Evolutionary conservation across 1,284 basidiomycete genomes (phyloP).

Genomic region (Ganoderma resinaceum): DNA sequence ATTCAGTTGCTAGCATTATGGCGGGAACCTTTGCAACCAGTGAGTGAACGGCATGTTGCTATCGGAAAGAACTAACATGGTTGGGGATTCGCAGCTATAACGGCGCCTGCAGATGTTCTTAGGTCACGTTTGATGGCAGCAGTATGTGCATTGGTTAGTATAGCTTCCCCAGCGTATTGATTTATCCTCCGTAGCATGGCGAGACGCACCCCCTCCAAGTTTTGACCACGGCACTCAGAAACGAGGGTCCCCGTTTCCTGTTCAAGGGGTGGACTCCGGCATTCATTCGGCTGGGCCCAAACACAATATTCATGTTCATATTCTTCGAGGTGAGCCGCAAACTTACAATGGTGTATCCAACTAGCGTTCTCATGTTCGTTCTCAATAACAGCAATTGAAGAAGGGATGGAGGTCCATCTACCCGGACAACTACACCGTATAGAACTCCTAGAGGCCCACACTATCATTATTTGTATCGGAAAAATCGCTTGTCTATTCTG

Average conservation of each 20-base stretch:
- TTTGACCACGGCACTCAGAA: slow-evolving; percentile 61
- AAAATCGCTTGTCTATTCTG: not conserved
- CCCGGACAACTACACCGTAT: slow-evolving; percentile 29
- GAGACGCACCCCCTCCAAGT: slow-evolving; percentile 56
- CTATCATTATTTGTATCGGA: slow-evolving; percentile 29
- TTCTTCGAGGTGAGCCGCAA: slow-evolving; percentile 74
- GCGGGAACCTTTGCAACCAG: slow-evolving; percentile 92
- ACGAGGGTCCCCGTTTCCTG: slow-evolving; percentile 84
- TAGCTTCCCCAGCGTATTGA: slow-evolving; percentile 4
- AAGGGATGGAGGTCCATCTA: slow-evolving; percentile 53
- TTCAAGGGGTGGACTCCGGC: slow-evolving; percentile 92
- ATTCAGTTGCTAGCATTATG: slow-evolving; percentile 66
- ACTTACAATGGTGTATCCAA: not conserved
- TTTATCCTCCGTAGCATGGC: slow-evolving; percentile 41
- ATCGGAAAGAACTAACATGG: slow-evolving; percentile 15
- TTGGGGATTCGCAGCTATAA: slow-evolving; percentile 63
- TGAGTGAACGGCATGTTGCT: slow-evolving; percentile 43
- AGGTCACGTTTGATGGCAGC: slow-evolving; percentile 81
- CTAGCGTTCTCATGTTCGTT: not conserved
- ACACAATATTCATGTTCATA: slow-evolving; percentile 85
- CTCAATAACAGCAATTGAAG: slow-evolving; percentile 68
- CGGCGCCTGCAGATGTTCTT: slow-evolving; percentile 89
- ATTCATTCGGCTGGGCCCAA: slow-evolving; percentile 85
- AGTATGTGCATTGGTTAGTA: slow-evolving; percentile 46
- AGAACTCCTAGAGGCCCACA: slow-evolving; percentile 6